Percentiles rank a stretch among this genome's conserved stretches.
Evolutionary conservation across 2,329 filamentous ascomycete genomes (phyloP).

Genomic region (Cladosporium sp.): DNA sequence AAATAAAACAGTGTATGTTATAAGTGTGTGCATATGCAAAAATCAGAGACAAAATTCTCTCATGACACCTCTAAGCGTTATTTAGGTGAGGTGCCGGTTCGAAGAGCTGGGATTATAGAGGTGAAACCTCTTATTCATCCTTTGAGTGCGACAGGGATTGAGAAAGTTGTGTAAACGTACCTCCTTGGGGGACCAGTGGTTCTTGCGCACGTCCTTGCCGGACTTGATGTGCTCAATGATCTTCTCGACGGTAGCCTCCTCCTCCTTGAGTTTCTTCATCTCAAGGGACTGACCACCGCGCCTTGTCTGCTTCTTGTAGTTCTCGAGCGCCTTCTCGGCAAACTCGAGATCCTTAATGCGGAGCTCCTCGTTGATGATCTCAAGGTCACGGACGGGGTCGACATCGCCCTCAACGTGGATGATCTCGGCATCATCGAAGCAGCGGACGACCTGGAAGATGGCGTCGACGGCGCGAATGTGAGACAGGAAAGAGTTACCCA

Average conservation of each 20-base stretch:
- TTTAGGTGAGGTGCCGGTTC: slow-evolving; percentile 46
- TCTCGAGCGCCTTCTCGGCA: slow-evolving; percentile 89
- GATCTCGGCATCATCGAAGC: slow-evolving; percentile 93
- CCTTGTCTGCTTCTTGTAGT: slow-evolving; percentile 87
- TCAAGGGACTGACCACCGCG: slow-evolving; percentile 92
- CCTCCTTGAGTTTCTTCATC: slow-evolving; percentile 95
- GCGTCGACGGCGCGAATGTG: slow-evolving; percentile 75
- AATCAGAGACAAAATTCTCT: slow-evolving; percentile 65
- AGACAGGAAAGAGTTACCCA: slow-evolving; percentile 96
- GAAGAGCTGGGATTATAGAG: slow-evolving; percentile 99
- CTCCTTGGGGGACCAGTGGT: slow-evolving; percentile 88
- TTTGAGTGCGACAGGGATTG: slow-evolving; percentile 40
- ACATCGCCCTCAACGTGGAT: slow-evolving; percentile 99
- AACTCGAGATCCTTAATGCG: slow-evolving; percentile 99
- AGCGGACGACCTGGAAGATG: slow-evolving; percentile 37
- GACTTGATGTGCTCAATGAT: slow-evolving; percentile 75
- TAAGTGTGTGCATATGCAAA: background rate
- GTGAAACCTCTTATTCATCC: slow-evolving; percentile 99
- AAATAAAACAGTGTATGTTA: background rate
- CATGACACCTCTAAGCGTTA: slow-evolving; percentile 77
- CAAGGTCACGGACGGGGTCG: slow-evolving; percentile 86
- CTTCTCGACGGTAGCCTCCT: slow-evolving; percentile 90
- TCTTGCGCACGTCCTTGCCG: slow-evolving; percentile 91
- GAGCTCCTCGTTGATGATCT: slow-evolving; percentile 95
- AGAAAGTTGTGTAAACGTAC: slow-evolving; percentile 53